A percentile compares a stretch with the other conserved stretches of the same genome.
phyloP scores from a whole-genome alignment of 176 grass and related monocot species.

The Melocanna baccifera region DNA sequence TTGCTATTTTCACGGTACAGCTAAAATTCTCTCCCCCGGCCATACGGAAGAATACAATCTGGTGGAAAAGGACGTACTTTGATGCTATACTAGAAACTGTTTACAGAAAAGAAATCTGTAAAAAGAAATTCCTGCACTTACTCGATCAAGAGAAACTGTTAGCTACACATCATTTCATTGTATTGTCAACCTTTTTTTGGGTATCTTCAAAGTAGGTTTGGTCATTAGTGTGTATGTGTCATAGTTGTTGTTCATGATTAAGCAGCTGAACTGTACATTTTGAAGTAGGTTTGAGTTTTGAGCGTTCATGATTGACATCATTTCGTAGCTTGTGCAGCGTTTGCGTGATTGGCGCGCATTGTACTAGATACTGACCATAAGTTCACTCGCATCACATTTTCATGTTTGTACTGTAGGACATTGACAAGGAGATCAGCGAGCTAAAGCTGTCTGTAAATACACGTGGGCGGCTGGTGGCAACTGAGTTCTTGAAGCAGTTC shows the following conservation, averaged over 20 bases:
- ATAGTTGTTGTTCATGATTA: background rate
- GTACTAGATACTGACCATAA: background rate
- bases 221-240: background rate
- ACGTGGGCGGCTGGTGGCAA: constrained; percentile 82
- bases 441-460: constrained; percentile 91
- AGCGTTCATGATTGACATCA: background rate
- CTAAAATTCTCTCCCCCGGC: background rate
- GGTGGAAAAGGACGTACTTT: background rate
- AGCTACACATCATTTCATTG: background rate
- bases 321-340: background rate
- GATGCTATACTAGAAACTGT: background rate
- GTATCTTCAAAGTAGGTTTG: background rate
- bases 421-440: constrained; percentile 94
- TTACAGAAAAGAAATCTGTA: background rate
- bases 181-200: background rate
- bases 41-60: background rate
- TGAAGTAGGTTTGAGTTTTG: background rate
- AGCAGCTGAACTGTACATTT: background rate
- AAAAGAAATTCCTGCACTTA: background rate
- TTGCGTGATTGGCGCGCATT: background rate
- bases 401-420: constrained; percentile 50
- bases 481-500: constrained; percentile 95
- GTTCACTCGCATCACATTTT: background rate
- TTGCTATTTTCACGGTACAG: background rate
- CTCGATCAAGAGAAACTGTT: background rate